Evolutionary conservation across 2,329 filamentous ascomycete species (phyloP).

Genomic region (Aureobasidium sp.): DNA sequence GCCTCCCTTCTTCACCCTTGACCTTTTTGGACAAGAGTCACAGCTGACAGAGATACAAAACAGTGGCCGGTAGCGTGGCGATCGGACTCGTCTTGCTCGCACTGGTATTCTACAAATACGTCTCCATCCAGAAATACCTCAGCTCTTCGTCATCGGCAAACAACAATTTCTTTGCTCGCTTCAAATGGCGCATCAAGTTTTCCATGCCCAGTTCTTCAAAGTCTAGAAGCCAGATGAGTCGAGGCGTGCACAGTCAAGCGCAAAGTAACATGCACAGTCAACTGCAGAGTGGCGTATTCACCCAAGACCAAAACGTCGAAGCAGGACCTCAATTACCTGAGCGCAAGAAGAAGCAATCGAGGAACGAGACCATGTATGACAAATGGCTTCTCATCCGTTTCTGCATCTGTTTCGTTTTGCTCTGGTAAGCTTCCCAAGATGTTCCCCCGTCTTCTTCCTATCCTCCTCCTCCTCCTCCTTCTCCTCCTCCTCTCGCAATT

Average conservation of each 20-base stretch:
- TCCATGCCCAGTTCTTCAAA: slow-evolving; percentile 6
- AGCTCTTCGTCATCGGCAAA: neutral
- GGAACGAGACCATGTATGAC: slow-evolving; percentile 10
- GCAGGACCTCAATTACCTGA: neutral
- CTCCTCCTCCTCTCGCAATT: neutral
- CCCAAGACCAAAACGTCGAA: neutral
- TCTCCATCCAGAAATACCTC: slow-evolving; percentile 7
- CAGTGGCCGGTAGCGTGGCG: slow-evolving; percentile 5
- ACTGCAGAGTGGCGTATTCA: neutral
- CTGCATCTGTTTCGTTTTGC: slow-evolving; percentile 18
- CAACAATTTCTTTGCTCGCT: neutral
- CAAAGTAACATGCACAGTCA: slow-evolving; percentile 1
- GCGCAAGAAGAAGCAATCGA: neutral
- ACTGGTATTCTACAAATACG: slow-evolving; percentile 15
- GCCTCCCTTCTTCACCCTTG: no score
- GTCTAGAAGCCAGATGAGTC: neutral
- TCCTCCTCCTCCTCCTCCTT: no score
- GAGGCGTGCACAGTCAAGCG: neutral
- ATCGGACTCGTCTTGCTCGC: neutral
- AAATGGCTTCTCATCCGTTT: slow-evolving; percentile 21
- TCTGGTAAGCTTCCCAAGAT: slow-evolving; percentile 18
- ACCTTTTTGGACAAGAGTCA: neutral
- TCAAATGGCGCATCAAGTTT: slow-evolving; percentile 11
- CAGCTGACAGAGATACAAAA: neutral
- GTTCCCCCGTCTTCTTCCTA: neutral